Conservation (phyloP, 2,329 filamentous ascomycete species). For the Elsinoe ampelina region DNA sequence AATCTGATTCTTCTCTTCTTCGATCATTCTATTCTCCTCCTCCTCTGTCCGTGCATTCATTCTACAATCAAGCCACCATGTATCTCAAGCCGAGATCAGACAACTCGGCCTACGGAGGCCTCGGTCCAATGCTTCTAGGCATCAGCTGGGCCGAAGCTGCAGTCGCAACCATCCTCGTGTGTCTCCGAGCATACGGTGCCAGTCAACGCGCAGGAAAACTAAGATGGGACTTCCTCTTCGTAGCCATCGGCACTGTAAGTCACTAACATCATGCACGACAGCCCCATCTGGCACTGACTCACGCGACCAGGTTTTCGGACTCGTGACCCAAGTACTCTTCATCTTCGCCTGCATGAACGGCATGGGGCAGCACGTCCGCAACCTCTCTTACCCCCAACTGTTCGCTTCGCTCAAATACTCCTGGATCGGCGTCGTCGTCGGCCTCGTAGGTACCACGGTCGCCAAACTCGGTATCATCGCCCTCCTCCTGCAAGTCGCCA, state of each 20-base stretch:
- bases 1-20: background rate
- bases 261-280: background rate
- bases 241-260: constrained; percentile 10
- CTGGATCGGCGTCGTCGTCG: constrained; percentile 10
- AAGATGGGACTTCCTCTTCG: constrained; percentile 7
- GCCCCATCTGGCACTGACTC: background rate
- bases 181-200: constrained; percentile 4
- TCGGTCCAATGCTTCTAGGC: constrained; percentile 1
- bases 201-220: background rate
- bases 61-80: background rate
- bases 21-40: background rate
- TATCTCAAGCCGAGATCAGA: background rate
- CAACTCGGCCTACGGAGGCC: constrained; percentile 5
- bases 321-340: constrained; percentile 9
- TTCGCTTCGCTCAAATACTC: constrained; percentile 4
- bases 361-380: background rate
- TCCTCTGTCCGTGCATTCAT: background rate
- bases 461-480: constrained; percentile 12
- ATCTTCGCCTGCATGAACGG: constrained; percentile 8
- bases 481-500: constrained; percentile 4
- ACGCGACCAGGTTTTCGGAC: background rate
- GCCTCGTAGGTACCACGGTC: constrained; percentile 1
- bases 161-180: background rate
- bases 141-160: background rate
- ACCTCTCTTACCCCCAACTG: background rate